A percentile compares a stretch with the other conserved stretches of the same genome.
phyloP scores from a whole-genome alignment of 2,329 filamentous ascomycete genomes.

The Curvularia lunata region DNA sequence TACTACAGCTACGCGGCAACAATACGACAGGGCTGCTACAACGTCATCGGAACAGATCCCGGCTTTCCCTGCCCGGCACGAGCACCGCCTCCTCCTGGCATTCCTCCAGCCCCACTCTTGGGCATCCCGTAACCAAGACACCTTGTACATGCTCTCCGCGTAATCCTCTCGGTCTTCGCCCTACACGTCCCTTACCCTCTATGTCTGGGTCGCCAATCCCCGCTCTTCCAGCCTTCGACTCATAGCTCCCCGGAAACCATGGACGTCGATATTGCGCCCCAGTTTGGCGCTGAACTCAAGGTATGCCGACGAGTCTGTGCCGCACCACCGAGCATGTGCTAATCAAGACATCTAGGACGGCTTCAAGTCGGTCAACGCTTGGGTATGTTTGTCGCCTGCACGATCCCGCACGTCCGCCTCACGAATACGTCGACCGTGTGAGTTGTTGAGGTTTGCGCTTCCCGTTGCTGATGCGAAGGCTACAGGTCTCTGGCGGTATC shows the following conservation, averaged over 20 bases:
- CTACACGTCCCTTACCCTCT: slow-evolving; percentile 26
- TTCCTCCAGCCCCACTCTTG: slow-evolving; percentile 40
- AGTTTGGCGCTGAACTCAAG: slow-evolving; percentile 94
- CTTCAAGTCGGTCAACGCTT: slow-evolving; percentile 92
- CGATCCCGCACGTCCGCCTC: neutral
- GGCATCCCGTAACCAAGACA: slow-evolving; percentile 25
- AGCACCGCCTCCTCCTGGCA: slow-evolving; percentile 31
- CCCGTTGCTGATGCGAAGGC: slow-evolving; percentile 31
- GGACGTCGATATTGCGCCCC: slow-evolving; percentile 82
- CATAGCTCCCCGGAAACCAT: slow-evolving; percentile 56
- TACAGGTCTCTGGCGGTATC: slow-evolving; percentile 79
- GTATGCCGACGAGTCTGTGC: slow-evolving; percentile 55
- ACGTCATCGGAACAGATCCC: slow-evolving; percentile 28
- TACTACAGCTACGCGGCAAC: neutral
- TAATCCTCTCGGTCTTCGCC: slow-evolving; percentile 28
- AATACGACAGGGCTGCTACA: neutral
- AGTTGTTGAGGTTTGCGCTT: slow-evolving; percentile 9
- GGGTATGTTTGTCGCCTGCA: slow-evolving; percentile 63
- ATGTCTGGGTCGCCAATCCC: slow-evolving; percentile 37
- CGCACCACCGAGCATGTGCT: slow-evolving; percentile 30
- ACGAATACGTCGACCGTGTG: slow-evolving; percentile 15
- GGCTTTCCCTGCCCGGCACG: slow-evolving; percentile 31
- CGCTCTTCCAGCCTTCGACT: slow-evolving; percentile 23
- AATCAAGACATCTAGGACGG: slow-evolving; percentile 71
- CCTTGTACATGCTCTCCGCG: slow-evolving; percentile 26